A percentile compares a stretch with the other conserved stretches of the same genome.
Conservation (phyloP, 495 filamentous ascomycete species). For the Cladorrhinum samala region DNA sequence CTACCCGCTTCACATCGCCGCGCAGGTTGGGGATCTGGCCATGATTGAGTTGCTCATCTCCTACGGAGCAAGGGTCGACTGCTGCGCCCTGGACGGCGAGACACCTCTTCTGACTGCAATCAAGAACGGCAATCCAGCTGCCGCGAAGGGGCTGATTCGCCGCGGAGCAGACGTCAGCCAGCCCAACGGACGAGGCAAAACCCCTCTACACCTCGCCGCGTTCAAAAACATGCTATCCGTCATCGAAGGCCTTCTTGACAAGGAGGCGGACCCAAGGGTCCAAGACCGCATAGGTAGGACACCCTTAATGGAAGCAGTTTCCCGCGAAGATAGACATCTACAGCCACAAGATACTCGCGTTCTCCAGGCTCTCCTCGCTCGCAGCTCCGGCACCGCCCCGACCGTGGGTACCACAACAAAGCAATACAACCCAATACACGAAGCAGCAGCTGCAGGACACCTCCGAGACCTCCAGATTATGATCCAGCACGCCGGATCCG, state of each 20-base stretch:
- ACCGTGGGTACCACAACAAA: background rate
- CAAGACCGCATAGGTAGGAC: background rate
- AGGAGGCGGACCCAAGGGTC: constrained; percentile 6
- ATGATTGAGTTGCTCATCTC: constrained; percentile 9
- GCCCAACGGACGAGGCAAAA: background rate
- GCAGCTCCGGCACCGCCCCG: background rate
- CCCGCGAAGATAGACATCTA: constrained; percentile 7
- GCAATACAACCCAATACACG: constrained; percentile 2
- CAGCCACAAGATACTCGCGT: constrained; percentile 6
- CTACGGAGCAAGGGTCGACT: constrained; percentile 5
- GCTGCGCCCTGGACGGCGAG: background rate
- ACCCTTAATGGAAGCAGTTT: constrained; percentile 8
- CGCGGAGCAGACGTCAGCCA: constrained; percentile 2
- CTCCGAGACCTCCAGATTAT: constrained; percentile 4
- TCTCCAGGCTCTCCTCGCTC: constrained; percentile 1
- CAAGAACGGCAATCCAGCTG: background rate
- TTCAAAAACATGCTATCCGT: constrained; percentile 3
- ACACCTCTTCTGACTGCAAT: constrained; percentile 11
- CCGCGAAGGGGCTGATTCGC: constrained; percentile 4
- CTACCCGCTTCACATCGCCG: constrained; percentile 7
- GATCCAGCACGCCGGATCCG: background rate
- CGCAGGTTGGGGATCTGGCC: constrained; percentile 1
- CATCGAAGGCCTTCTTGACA: constrained; percentile 4
- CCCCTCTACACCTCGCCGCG: constrained; percentile 9
- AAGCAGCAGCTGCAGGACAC: constrained; percentile 4